Evolutionary conservation across 805 yeast species (phyloP), one percentile per base, ranked within the genome.

Genomic region (Kodamaea restingae): DNA sequence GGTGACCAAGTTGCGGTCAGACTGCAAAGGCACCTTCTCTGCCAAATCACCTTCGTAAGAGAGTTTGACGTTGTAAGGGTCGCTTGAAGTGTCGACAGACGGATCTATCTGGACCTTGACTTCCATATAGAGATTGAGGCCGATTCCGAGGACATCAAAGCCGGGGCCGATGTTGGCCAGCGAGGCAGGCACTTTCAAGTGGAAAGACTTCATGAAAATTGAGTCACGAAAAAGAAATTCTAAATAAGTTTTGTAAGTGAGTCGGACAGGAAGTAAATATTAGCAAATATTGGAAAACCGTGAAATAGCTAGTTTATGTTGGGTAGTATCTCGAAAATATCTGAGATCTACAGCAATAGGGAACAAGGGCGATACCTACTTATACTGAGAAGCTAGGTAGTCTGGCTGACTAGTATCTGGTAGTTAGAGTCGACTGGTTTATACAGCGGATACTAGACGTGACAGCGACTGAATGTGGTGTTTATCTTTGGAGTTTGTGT

Each of bases 121-220:
- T 38, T 81, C 84, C 41, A 93, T 69, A 55, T 67, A 88, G 36
- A 88, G 66, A 45, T 84, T 75, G 48, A 93, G 72, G 33, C 96
- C 96, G 29, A 93, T 82, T 17, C 98, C 98, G 37, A 93, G 67
- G 5, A 93, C 98, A 62, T 93, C 98, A 56, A 91, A 93, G 1
- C 98, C 98, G 7, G 98, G 98, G 7, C 98, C 98, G 38, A 93
- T 91, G 55, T 93, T 93, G 54, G 98, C 98, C 36, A 95, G 85
- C 4, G 98, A 90, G 5, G 98, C 96, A 3, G 98, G 98, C 12
- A 91, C 93, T 39, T 76, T 78, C 50, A 87, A 75, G 32, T 58
- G 61, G 61, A 83, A 83, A 6, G 37, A 22, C 27, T 30, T 38
- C 37, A 33, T 32, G 37, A 31, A 9, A 18, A 11, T 18, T 3